phyloP scores from a whole-genome alignment of 2,329 filamentous ascomycete genomes.

The Fusarium sp. region DNA sequence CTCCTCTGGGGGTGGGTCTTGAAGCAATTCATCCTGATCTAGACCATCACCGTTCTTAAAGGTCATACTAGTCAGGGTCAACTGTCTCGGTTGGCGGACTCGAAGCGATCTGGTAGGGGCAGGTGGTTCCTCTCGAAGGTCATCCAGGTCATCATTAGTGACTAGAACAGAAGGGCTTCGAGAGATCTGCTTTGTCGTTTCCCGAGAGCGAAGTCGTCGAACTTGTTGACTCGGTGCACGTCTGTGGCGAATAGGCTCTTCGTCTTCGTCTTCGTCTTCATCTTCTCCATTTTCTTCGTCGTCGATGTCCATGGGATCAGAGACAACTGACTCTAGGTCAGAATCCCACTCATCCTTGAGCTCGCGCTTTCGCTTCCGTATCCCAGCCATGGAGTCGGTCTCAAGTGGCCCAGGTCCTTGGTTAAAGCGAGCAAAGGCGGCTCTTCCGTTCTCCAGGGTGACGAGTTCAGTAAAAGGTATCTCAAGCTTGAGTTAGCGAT shows the following conservation, averaged over 20 bases:
- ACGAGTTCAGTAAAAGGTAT: constrained; percentile 45
- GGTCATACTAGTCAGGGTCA: constrained; percentile 38
- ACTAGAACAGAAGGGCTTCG: constrained; percentile 19
- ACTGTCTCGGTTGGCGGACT: constrained; percentile 40
- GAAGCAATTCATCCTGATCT: constrained; percentile 48
- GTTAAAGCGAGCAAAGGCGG: constrained; percentile 41
- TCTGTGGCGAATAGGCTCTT: constrained; percentile 13
- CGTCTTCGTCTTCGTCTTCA: constrained; percentile 25
- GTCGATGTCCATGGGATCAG: constrained; percentile 44
- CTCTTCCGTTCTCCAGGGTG: constrained; percentile 46
- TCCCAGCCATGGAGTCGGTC: constrained; percentile 25
- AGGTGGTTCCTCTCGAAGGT: constrained; percentile 11
- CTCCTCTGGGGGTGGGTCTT: constrained; percentile 41
- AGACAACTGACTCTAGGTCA: constrained; percentile 34
- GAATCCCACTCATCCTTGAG: constrained; percentile 44
- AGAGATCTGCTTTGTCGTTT: constrained; percentile 34
- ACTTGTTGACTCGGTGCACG: constrained; percentile 14
- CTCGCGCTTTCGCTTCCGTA: constrained; percentile 47
- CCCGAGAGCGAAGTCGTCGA: constrained; percentile 41
- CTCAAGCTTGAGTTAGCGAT: constrained; percentile 41
- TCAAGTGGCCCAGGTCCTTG: constrained; percentile 19
- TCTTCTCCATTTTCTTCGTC: constrained; percentile 39
- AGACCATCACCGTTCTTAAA: constrained; percentile 35
- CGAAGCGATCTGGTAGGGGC: constrained; percentile 36
- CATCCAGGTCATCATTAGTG: constrained; percentile 36